Conservation (phyloP, 768 basidiomycete species). For the Termitomyces sp. region DNA sequence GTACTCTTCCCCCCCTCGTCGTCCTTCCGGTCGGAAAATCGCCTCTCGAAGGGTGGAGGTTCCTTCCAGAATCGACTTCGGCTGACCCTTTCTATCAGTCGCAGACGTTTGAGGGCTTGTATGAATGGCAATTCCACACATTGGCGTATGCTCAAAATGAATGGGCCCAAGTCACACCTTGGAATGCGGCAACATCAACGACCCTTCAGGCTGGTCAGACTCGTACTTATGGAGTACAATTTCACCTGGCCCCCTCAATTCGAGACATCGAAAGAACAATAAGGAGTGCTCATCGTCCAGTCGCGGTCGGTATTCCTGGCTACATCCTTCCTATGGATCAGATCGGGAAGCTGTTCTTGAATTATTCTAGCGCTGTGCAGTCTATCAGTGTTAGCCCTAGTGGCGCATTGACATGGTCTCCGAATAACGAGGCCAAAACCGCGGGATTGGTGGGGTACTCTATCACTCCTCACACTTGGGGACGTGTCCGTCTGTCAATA, state of each 20-base stretch:
- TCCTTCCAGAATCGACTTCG: slow-evolving; percentile 44
- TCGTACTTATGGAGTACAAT: slow-evolving; percentile 49
- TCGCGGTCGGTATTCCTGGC: slow-evolving; percentile 48
- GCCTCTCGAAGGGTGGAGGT: slow-evolving; percentile 57
- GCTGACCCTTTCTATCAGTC: slow-evolving; percentile 46
- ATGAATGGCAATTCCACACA: slow-evolving; percentile 59
- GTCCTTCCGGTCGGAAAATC: slow-evolving; percentile 39
- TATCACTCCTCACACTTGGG: slow-evolving; percentile 39
- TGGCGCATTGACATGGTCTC: slow-evolving; percentile 40
- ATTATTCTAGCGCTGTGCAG: slow-evolving; percentile 33
- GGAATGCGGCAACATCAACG: slow-evolving; percentile 48
- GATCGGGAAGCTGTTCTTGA: slow-evolving; percentile 46
- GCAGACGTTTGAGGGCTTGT: slow-evolving; percentile 54
- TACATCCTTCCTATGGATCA: slow-evolving; percentile 47
- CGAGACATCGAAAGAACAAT: slow-evolving; percentile 42
- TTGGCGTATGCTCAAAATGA: slow-evolving; percentile 51
- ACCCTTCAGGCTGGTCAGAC: slow-evolving; percentile 40
- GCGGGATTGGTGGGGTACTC: slow-evolving; percentile 42
- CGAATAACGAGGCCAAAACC: slow-evolving; percentile 37
- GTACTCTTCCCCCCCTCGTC: slow-evolving; percentile 46
- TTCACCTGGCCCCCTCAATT: slow-evolving; percentile 44
- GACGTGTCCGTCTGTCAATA: slow-evolving; percentile 42
- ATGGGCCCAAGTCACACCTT: slow-evolving; percentile 45
- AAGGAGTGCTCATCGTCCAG: slow-evolving; percentile 34
- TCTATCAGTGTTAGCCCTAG: slow-evolving; percentile 39